Percentiles rank a stretch among this genome's conserved stretches.
phyloP scores from a whole-genome alignment of 768 basidiomycete genomes.

The Suillus luteus region DNA sequence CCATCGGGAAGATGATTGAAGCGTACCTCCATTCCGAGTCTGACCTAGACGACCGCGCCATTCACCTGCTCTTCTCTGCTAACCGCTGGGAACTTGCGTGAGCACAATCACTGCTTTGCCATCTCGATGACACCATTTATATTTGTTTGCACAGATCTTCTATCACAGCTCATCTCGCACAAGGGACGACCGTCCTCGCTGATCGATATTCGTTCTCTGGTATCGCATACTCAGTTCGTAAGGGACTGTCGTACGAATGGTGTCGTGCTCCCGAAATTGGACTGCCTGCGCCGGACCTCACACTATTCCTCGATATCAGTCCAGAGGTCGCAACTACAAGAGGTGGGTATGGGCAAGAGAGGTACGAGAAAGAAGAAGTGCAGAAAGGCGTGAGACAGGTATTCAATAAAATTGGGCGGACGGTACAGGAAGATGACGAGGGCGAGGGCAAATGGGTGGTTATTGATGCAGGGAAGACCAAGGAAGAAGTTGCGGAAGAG shows the following conservation, averaged over 20 bases:
- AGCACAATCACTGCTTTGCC: slow-evolving; percentile 21
- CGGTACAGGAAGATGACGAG: slow-evolving; percentile 38
- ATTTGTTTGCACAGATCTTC: slow-evolving; percentile 43
- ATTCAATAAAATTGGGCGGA: slow-evolving; percentile 58
- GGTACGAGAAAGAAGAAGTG: slow-evolving; percentile 82
- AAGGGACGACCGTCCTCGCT: slow-evolving; percentile 77
- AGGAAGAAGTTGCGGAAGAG: slow-evolving; percentile 51
- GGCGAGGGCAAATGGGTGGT: slow-evolving; percentile 47
- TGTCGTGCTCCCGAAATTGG: slow-evolving; percentile 84
- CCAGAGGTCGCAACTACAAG: slow-evolving; percentile 67
- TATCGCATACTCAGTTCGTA: slow-evolving; percentile 81
- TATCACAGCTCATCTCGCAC: slow-evolving; percentile 58
- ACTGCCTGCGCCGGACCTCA: slow-evolving; percentile 87
- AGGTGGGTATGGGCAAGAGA: slow-evolving; percentile 83
- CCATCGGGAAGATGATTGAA: slow-evolving; percentile 93
- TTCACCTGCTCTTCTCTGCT: slow-evolving; percentile 94
- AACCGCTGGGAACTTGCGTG: slow-evolving; percentile 97
- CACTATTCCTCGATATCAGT: slow-evolving; percentile 82
- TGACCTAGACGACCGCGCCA: slow-evolving; percentile 87
- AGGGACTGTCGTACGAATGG: slow-evolving; percentile 76
- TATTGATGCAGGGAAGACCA: slow-evolving; percentile 58
- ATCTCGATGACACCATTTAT: not conserved
- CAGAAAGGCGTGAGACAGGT: slow-evolving; percentile 63
- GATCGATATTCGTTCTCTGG: slow-evolving; percentile 98
- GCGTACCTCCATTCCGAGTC: slow-evolving; percentile 81